These are phyloP conservation scores for Trametes coccinea DNA, from an alignment of 768 basidiomycete species.

Conservation along the genomic window DNA sequence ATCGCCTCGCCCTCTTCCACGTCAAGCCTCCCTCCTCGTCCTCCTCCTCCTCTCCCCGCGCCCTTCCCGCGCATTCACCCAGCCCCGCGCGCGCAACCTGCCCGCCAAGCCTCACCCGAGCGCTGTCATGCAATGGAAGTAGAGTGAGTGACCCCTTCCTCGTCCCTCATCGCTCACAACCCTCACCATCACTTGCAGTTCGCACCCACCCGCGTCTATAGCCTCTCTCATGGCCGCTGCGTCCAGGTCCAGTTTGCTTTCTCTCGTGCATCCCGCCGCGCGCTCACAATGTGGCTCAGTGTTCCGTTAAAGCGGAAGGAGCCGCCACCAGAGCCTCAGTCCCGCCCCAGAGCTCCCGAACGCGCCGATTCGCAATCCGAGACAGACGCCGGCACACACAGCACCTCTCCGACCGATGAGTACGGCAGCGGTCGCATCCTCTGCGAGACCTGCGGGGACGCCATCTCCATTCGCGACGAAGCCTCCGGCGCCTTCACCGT, in stretches of 20 bases:
- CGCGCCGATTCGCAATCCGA: conserved; percentile 9
- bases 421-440: conserved; percentile 66
- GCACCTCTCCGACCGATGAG: conserved; percentile 42
- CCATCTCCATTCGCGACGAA: conserved; percentile 69
- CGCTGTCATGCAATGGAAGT: conserved; percentile 16
- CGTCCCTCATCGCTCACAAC: not conserved
- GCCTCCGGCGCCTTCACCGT: conserved; percentile 61
- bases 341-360: conserved; percentile 10
- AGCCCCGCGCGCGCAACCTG: not conserved
- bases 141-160: conserved; percentile 16
- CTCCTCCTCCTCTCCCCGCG: conserved; percentile 9
- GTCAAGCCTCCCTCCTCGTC: conserved; percentile 20
- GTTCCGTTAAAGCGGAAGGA: conserved; percentile 44
- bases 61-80: conserved; percentile 11
- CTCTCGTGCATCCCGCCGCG: not conserved
- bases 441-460: conserved; percentile 62
- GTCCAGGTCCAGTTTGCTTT: conserved; percentile 6
- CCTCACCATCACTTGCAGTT: not conserved
- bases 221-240: conserved; percentile 22
- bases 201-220: conserved; percentile 12
- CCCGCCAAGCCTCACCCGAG: not conserved
- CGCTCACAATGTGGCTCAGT: conserved; percentile 22
- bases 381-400: conserved; percentile 9
- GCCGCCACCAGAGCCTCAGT: conserved; percentile 25
- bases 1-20: conserved; percentile 25